phyloP scores from a whole-genome alignment of 371 early-diverging fungal genomes.

The Syncephalis plumigaleata region DNA sequence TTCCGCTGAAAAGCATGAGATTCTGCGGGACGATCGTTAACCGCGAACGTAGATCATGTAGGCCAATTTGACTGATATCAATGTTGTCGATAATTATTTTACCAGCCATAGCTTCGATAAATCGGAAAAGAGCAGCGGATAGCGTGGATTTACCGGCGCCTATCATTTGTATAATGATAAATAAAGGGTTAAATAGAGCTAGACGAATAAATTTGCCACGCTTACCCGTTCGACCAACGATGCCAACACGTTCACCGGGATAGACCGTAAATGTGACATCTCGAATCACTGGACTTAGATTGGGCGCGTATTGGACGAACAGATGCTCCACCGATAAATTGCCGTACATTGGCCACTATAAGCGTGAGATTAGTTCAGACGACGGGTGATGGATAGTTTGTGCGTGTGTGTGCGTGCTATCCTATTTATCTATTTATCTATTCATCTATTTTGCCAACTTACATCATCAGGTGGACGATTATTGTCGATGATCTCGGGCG shows the following conservation, averaged over 20 bases:
- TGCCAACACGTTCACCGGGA: slow-evolving; percentile 34
- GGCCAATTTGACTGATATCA: slow-evolving; percentile 39
- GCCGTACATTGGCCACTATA: slow-evolving; percentile 42
- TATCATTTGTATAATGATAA: slow-evolving; percentile 3
- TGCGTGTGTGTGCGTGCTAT: too few relatives aligned
- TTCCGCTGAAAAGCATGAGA: slow-evolving; percentile 40
- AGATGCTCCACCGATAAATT: slow-evolving; percentile 33
- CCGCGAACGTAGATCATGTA: slow-evolving; percentile 36
- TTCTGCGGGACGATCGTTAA: slow-evolving; percentile 62
- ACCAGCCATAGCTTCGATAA: slow-evolving; percentile 43
- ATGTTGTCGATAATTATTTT: slow-evolving; percentile 44
- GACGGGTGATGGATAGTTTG: too few relatives aligned
- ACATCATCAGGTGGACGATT: slow-evolving; percentile 20
- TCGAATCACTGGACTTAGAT: slow-evolving; percentile 35
- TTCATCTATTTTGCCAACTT: too few relatives aligned
- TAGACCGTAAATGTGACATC: slow-evolving; percentile 29
- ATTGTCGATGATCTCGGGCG: slow-evolving; percentile 25
- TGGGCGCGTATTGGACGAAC: slow-evolving; percentile 35
- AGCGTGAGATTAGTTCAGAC: not conserved
- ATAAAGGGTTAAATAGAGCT: too few relatives aligned
- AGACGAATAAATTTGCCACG: too few relatives aligned
- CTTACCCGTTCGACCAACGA: slow-evolving; percentile 34
- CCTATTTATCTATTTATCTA: too few relatives aligned
- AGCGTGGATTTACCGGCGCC: slow-evolving; percentile 52
- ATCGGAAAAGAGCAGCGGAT: slow-evolving; percentile 42